A percentile compares a stretch with the other conserved stretches of the same genome.
phyloP scores from a whole-genome alignment of 306 rosid species.

The Dryas drummondii region DNA sequence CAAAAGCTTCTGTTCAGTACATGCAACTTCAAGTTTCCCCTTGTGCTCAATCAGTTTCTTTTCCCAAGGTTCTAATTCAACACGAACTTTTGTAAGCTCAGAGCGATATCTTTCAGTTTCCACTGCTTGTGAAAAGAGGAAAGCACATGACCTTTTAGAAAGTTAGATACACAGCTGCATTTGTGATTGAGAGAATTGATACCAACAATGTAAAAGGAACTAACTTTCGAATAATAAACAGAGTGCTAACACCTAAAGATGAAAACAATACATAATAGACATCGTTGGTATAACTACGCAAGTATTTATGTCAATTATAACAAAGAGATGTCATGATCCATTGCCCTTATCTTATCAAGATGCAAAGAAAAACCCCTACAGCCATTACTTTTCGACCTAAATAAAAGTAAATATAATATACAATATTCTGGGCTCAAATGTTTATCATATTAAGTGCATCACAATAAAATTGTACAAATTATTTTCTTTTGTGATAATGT shows the following conservation, averaged over 20 bases:
- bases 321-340: background rate
- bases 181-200: background rate
- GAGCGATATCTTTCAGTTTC: conserved; percentile 79
- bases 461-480: background rate
- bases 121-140: conserved; percentile 50
- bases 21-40: conserved; percentile 87
- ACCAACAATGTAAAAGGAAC: background rate
- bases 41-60: conserved; percentile 81
- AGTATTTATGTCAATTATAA: background rate
- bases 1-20: conserved; percentile 68
- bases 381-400: background rate
- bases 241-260: background rate
- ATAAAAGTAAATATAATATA: background rate
- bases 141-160: background rate
- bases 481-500: background rate
- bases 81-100: conserved; percentile 80
- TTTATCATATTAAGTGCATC: conserved; percentile 1
- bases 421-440: background rate
- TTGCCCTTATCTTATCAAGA: background rate
- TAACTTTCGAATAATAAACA: too few species aligned
- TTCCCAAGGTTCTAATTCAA: conserved; percentile 96
- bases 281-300: background rate
- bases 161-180: background rate
- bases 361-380: background rate
- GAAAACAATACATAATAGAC: background rate